A percentile compares a stretch with the other conserved stretches of the same genome.
Evolutionary conservation across 495 filamentous ascomycete genomes (phyloP).

Genomic region (Podospora pseudoanserina): DNA sequence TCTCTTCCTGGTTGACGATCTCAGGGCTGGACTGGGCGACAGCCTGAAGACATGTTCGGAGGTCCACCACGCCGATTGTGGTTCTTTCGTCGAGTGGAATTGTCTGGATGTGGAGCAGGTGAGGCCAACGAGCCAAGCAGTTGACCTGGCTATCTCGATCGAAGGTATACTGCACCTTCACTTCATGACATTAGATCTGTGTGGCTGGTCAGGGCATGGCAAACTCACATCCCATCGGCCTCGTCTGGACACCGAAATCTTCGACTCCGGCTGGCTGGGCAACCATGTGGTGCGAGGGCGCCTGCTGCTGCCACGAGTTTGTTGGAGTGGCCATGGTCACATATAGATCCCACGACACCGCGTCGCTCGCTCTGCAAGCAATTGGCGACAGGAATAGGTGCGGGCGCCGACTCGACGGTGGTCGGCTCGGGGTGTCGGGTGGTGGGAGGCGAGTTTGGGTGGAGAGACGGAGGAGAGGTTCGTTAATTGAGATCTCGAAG

Average conservation of each 20-base stretch:
- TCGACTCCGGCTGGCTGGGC: conserved; percentile 46
- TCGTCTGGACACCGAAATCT: conserved; percentile 44
- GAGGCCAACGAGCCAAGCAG: conserved; percentile 86
- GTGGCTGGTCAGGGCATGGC: conserved; percentile 21
- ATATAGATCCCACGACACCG: neutral
- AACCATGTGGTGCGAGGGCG: conserved; percentile 25
- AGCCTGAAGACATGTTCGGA: conserved; percentile 86
- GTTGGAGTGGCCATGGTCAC: conserved; percentile 26
- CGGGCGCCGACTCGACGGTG: neutral
- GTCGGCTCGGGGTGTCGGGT: neutral
- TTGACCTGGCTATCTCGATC: conserved; percentile 85
- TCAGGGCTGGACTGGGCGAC: conserved; percentile 78
- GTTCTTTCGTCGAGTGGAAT: conserved; percentile 68
- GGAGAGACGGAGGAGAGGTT: conserved; percentile 9
- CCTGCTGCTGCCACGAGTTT: conserved; percentile 30
- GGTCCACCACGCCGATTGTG: conserved; percentile 80
- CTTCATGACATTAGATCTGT: conserved; percentile 44
- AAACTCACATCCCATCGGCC: conserved; percentile 52
- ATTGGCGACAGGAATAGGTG: conserved; percentile 16
- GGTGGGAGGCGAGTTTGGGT: conserved; percentile 10
- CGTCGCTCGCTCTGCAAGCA: conserved; percentile 9
- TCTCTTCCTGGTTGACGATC: conserved; percentile 74
- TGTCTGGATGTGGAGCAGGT: conserved; percentile 74
- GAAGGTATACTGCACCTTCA: conserved; percentile 97
- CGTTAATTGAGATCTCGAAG: conserved; percentile 16